Percentiles rank a stretch among this genome's conserved stretches.
Evolutionary conservation across 2,329 filamentous ascomycete species (phyloP).

Genomic region (Diplodia mutila): DNA sequence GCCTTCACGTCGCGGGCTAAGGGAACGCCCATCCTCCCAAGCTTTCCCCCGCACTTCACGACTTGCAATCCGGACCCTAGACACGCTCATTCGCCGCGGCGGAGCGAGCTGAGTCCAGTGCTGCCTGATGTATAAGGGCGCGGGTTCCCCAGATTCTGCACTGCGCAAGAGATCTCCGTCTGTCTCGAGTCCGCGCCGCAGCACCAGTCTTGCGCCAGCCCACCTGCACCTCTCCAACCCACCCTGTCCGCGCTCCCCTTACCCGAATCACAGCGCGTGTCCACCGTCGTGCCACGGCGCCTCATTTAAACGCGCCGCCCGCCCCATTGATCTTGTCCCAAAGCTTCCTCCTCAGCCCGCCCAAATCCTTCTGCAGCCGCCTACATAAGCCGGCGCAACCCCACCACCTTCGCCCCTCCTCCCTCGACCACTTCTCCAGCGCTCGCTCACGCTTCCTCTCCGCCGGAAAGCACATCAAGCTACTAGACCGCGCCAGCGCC

Average conservation of each 20-base stretch:
- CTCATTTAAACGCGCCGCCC: slow-evolving; percentile 20
- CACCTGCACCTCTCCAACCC: slow-evolving; percentile 10
- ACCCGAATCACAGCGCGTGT: slow-evolving; percentile 14
- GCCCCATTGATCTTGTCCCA: slow-evolving; percentile 6
- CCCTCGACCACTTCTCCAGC: background rate
- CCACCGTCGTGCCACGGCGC: slow-evolving; percentile 19
- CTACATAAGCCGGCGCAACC: slow-evolving; percentile 8
- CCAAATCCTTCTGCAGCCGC: background rate
- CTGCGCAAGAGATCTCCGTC: background rate
- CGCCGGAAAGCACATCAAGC: background rate
- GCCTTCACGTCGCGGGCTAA: slow-evolving; percentile 17
- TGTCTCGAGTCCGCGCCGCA: slow-evolving; percentile 11
- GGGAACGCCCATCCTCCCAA: slow-evolving; percentile 17
- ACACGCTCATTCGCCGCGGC: background rate
- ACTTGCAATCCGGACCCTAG: slow-evolving; percentile 10
- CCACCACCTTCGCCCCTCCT: slow-evolving; percentile 5
- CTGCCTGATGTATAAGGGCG: slow-evolving; percentile 2
- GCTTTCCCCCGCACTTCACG: slow-evolving; percentile 23
- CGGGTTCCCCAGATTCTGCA: slow-evolving; percentile 18
- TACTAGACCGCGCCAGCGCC: background rate
- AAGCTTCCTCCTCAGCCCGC: background rate
- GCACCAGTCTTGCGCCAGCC: slow-evolving; percentile 19
- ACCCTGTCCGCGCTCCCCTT: slow-evolving; percentile 18
- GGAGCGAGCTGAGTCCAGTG: background rate
- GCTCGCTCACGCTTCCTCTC: background rate